These are phyloP conservation scores for Zygosaccharomyces kombuchaensis DNA, from an alignment of 805 yeast genomes.

Conservation along the genomic window DNA sequence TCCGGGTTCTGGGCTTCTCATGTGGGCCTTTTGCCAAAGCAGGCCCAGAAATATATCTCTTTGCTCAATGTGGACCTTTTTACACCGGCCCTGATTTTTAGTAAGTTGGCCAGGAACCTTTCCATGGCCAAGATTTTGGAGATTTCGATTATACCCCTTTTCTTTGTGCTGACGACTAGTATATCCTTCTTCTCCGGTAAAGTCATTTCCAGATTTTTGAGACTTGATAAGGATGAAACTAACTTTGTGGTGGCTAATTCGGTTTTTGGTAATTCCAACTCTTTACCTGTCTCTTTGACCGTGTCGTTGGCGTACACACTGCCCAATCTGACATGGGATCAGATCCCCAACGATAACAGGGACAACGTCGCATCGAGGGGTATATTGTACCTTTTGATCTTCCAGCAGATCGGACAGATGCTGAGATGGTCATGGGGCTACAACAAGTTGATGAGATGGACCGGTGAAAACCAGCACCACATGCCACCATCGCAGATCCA, in stretches of 20 bases:
- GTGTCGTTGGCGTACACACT: slow-evolving; percentile 71
- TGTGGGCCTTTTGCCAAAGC: slow-evolving; percentile 60
- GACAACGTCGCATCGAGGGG: slow-evolving; percentile 77
- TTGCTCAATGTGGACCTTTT: slow-evolving; percentile 82
- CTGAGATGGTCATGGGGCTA: slow-evolving; percentile 87
- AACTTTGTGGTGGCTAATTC: slow-evolving; percentile 96
- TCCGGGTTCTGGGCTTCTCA: slow-evolving; percentile 85
- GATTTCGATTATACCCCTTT: slow-evolving; percentile 76
- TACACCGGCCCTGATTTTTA: slow-evolving; percentile 92
- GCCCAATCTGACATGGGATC: slow-evolving; percentile 74
- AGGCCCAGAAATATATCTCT: slow-evolving; percentile 74
- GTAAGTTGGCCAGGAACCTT: slow-evolving; percentile 65
- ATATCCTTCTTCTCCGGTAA: slow-evolving; percentile 65
- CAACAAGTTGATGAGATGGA: slow-evolving; percentile 57
- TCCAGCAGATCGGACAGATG: slow-evolving; percentile 80
- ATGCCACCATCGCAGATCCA: slow-evolving; percentile 32
- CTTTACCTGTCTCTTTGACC: slow-evolving; percentile 87
- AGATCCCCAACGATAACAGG: slow-evolving; percentile 57
- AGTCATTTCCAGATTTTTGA: slow-evolving; percentile 47
- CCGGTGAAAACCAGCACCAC: slow-evolving; percentile 29
- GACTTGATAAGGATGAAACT: slow-evolving; percentile 66
- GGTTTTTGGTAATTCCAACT: slow-evolving; percentile 93
- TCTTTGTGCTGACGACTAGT: slow-evolving; percentile 76
- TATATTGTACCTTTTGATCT: slow-evolving; percentile 63
- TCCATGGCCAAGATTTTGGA: slow-evolving; percentile 75